Conservation (phyloP, 768 basidiomycete species). For the Strobilomyces confusus region DNA sequence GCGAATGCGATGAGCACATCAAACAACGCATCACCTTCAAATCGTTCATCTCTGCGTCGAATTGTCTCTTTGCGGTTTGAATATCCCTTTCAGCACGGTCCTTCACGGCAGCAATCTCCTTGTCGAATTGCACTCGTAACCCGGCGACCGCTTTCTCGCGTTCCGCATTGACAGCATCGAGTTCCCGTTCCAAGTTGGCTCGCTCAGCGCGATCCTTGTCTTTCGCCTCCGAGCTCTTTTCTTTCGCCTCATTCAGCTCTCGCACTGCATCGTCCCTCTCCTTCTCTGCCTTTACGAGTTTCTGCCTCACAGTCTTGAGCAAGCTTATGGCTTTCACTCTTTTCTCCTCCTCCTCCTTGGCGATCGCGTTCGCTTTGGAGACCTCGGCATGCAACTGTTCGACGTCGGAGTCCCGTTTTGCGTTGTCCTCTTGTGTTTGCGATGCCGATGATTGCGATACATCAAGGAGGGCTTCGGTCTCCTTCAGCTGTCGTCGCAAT, state of each 20-base stretch:
- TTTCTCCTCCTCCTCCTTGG: constrained; percentile 97
- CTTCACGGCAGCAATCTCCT: constrained; percentile 55
- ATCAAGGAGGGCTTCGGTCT: constrained; percentile 66
- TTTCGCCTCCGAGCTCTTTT: constrained; percentile 49
- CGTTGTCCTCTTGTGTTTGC: constrained; percentile 45
- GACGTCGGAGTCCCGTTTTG: constrained; percentile 52
- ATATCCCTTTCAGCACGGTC: constrained; percentile 77
- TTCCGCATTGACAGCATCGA: constrained; percentile 57
- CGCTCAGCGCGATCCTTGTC: constrained; percentile 45
- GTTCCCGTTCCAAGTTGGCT: constrained; percentile 54
- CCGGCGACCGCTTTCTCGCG: constrained; percentile 58
- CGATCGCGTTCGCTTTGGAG: constrained; percentile 51
- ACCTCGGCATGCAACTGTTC: constrained; percentile 61
- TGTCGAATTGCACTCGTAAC: constrained; percentile 67
- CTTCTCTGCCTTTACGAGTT: constrained; percentile 95
- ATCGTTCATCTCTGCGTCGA: constrained; percentile 71
- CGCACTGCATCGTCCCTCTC: constrained; percentile 77
- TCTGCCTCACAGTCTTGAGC: constrained; percentile 93
- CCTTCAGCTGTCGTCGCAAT: constrained; percentile 62
- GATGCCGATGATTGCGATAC: constrained; percentile 49
- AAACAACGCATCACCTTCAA: constrained; percentile 51
- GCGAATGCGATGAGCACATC: constrained; percentile 5
- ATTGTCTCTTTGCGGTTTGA: constrained; percentile 58
- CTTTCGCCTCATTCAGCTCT: constrained; percentile 49
- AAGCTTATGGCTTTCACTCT: constrained; percentile 89